Evolutionary conservation across 1,284 basidiomycete species (phyloP).

Genomic region (Amylostereum areolatum): DNA sequence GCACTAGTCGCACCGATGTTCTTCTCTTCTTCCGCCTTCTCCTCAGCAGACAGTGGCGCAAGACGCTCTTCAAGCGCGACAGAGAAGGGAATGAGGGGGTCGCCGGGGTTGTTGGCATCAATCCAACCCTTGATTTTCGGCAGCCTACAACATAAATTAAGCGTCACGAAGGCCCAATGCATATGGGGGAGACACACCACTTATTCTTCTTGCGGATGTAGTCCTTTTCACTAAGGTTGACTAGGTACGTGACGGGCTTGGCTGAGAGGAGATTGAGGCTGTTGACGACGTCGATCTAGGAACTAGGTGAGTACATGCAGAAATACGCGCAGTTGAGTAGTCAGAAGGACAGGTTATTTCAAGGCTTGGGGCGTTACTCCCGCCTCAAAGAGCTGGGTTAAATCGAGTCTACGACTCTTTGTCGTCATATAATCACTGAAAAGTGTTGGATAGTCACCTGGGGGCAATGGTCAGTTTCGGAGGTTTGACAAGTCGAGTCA

Average conservation of each 20-base stretch:
- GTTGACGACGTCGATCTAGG: conserved; percentile 94
- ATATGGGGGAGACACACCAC: conserved; percentile 51
- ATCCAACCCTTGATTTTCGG: conserved; percentile 99
- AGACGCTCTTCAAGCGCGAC: conserved; percentile 95
- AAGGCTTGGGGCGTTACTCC: conserved; percentile 62
- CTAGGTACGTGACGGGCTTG: conserved; percentile 97
- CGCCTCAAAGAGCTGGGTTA: conserved; percentile 34
- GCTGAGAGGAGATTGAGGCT: conserved; percentile 88
- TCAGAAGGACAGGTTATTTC: conserved; percentile 48
- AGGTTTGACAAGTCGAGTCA: background rate
- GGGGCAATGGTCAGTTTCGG: conserved; percentile 5
- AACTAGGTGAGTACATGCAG: conserved; percentile 2
- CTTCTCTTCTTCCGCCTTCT: conserved; percentile 74
- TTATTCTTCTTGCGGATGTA: conserved; percentile 99
- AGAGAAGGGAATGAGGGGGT: conserved; percentile 95
- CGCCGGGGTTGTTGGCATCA: conserved; percentile 94
- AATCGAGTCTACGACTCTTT: conserved; percentile 28
- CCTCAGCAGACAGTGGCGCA: conserved; percentile 61
- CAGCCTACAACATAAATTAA: conserved; percentile 43
- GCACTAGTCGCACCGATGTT: conserved; percentile 65
- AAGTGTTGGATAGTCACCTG: conserved; percentile 14
- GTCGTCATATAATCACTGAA: conserved; percentile 19
- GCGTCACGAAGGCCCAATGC: background rate
- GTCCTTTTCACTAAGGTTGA: conserved; percentile 95
- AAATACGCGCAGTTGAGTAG: background rate